Conservation (phyloP, 2,329 filamentous ascomycete species). For the Aureobasidium pullulans region DNA sequence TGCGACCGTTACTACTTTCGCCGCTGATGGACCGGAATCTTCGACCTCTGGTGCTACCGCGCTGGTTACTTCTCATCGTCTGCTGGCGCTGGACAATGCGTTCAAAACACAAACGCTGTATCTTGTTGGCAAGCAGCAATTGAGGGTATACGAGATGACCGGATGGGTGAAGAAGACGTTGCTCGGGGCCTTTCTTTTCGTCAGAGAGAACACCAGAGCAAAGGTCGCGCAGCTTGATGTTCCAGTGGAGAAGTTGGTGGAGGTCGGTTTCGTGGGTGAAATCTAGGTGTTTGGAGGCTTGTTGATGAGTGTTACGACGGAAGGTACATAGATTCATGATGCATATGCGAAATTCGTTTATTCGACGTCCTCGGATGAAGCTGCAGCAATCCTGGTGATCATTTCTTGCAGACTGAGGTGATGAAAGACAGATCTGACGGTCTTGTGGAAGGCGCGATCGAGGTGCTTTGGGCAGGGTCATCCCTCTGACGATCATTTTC, state of each 20-base stretch:
- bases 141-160: slow-evolving; percentile 22
- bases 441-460: background rate
- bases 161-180: slow-evolving; percentile 39
- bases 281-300: background rate
- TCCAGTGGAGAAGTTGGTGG: slow-evolving; percentile 54
- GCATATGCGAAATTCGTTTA: too few relatives aligned
- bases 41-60: background rate
- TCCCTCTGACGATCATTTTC: background rate
- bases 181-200: slow-evolving; percentile 54
- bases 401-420: too few relatives aligned
- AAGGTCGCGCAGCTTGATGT: slow-evolving; percentile 59
- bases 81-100: slow-evolving; percentile 18
- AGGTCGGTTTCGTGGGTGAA: slow-evolving; percentile 55
- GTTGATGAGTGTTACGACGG: too few relatives aligned
- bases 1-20: background rate
- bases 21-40: background rate
- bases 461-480: background rate
- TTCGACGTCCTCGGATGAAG: too few relatives aligned
- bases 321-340: background rate
- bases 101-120: slow-evolving; percentile 20
- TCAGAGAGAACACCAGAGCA: slow-evolving; percentile 57
- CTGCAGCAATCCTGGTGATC: too few relatives aligned
- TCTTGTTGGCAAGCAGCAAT: slow-evolving; percentile 22
- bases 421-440: background rate
- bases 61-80: background rate